Base-by-base conservation (phyloP, 495 filamentous ascomycete genomes). In the Penicillium steckii region DNA sequence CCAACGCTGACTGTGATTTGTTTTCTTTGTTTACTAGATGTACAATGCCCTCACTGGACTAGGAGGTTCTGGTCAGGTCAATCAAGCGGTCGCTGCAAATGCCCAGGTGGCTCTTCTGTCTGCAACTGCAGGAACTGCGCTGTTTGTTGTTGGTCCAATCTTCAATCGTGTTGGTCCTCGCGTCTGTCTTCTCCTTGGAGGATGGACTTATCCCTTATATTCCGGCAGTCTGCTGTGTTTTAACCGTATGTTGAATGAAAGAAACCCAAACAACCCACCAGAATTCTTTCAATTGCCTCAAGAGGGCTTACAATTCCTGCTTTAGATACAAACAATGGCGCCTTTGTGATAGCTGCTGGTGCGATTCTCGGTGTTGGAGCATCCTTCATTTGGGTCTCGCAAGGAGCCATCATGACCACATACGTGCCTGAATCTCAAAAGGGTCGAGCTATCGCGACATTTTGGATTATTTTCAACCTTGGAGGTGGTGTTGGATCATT, bases 41-140 rank as follows among this genome's bases (percentile, higher is more conserved):
- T 94, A 88, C 77, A 95, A 94, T 73, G 90, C 81, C 10, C 64
- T 83, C 44, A 68, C 69, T 25, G 80, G 80, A 26, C 69, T 84
- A 6, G 81, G 81, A 46, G 81, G 80, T 37, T 80, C 73, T 8
- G 81, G 80, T 38, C 75, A 81, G 60, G 67, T 72, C 18, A 41
- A 72, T 26, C 57, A 68, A 42, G 69, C 71, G 3, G 71, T 75
- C 10, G 64, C 72, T 19, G 70, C 69, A 32, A 75, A 76, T 56
- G 69, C 74, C 4, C 72, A 51, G 8, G 72, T 77, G 8, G 72
- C 74, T 10, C 49, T 75, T 2, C 55, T 74, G 17, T 56, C 72
- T 26, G 63, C 66, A 9, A 74, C 66, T 1, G 71, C 74, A 0
- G 74, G 43, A 5, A 73, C 72, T 12, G 72, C 73, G 8, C 59